A percentile compares a stretch with the other conserved stretches of the same genome.
Evolutionary conservation across 148 eudicot species (phyloP).

Genomic region (Dysphania ambrosioides): DNA sequence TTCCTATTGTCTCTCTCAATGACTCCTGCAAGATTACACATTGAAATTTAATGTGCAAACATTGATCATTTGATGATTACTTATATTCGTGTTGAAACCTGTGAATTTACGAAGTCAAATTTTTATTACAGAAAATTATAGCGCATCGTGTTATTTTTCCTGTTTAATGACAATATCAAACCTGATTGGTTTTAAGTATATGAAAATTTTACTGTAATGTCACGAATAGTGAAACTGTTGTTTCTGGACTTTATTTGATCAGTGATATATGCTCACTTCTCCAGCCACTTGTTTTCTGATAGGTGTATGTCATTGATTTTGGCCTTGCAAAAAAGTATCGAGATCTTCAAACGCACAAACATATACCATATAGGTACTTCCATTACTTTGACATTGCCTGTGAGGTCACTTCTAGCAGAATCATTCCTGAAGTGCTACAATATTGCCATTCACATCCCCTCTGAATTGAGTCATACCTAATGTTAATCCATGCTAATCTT

Average conservation of each 20-base stretch:
- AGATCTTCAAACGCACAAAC: conserved; percentile 92
- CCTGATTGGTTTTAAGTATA: background rate
- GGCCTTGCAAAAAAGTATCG: conserved; percentile 93
- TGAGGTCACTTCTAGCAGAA: background rate
- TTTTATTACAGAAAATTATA: background rate
- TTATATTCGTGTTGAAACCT: background rate
- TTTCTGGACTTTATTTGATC: background rate
- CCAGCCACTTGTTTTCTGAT: conserved; percentile 16
- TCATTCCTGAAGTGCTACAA: background rate
- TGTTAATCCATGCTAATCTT: background rate
- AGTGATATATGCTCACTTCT: too few relatives aligned
- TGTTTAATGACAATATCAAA: background rate
- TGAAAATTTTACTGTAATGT: background rate
- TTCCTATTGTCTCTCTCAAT: background rate
- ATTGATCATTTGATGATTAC: too few relatives aligned
- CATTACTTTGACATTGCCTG: background rate
- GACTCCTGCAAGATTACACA: background rate
- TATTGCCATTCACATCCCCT: too few relatives aligned
- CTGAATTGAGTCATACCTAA: background rate
- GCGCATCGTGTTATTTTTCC: background rate
- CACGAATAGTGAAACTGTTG: background rate
- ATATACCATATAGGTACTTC: conserved; percentile 97
- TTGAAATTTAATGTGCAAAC: background rate
- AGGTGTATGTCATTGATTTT: conserved; percentile 93
- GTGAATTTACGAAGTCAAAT: background rate